Base-by-base conservation (phyloP, 2,329 filamentous ascomycete species). In the Cryphonectria parasitica region DNA sequence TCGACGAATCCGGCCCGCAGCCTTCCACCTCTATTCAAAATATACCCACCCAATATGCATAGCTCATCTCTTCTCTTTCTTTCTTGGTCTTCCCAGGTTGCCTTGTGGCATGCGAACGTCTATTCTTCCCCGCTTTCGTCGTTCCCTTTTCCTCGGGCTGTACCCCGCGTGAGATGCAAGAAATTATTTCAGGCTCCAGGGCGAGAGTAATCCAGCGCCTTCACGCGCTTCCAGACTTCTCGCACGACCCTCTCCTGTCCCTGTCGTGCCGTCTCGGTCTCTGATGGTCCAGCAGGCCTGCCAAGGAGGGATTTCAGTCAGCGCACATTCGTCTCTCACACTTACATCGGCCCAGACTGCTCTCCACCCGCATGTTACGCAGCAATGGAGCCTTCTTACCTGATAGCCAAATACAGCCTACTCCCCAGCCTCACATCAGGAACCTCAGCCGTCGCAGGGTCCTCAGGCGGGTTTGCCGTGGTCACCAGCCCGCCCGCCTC, bases 401-500 rank as follows among this genome's bases (percentile, higher is more conserved):
- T 81, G 67, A 94, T 89, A 0, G 91, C 91, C 61, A 94, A 81
- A 79, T 94, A 94, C 11, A 93, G 77, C 36, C 92, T 82, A 74
- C 91, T 89, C 0, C 91, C 92, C 15, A 94, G 79, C 66, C 83
- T 84, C 1, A 87, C 88, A 13, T 89, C 86, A 64, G 86, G 82
- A 34, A 94, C 89, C 0, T 83, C 79, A 1, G 85, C 87, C 0
- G 83, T 88, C 15, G 84, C 83, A 17, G 81, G 79, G 73, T 91
- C 82, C 54, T 85, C 79, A 0, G 91, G 91, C 1, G 91, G 91
- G 75, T 93, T 93, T 0, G 91, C 91, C 3, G 89, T 91, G 0
- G 92, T 94, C 28, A 94, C 84, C 4, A 94, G 78, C 0, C 92
- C 92, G 1, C 92, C 92, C 2, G 92, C 91, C 80, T 94, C 92